A percentile compares a stretch with the other conserved stretches of the same genome.
These are phyloP conservation scores for Sclerotinia subarctica DNA, from an alignment of 2,329 filamentous ascomycete genomes.

Conservation along the genomic window DNA sequence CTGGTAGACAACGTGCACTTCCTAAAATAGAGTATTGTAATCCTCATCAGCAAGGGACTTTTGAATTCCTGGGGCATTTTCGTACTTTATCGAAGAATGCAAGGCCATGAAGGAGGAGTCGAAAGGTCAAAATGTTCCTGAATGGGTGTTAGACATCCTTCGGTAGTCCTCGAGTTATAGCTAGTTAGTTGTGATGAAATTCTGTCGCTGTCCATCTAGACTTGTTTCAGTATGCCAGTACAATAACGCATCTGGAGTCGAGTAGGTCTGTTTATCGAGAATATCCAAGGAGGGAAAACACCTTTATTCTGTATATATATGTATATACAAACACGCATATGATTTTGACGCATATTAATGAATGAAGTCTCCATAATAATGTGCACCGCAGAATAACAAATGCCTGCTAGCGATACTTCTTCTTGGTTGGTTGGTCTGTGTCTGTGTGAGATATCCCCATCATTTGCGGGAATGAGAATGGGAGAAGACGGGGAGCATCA, in stretches of 20 bases:
- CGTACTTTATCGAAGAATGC: background rate
- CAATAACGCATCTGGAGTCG: background rate
- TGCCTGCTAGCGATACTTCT: background rate
- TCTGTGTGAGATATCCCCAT: background rate
- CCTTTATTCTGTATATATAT: background rate
- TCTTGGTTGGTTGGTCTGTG: background rate
- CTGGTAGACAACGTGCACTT: background rate
- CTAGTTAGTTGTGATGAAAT: background rate
- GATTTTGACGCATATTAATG: constrained; percentile 4
- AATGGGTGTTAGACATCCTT: background rate
- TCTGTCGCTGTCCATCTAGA: background rate
- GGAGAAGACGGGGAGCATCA: background rate
- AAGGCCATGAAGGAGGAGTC: background rate
- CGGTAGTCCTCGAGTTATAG: background rate
- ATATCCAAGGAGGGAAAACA: background rate
- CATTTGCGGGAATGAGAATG: constrained; percentile 2
- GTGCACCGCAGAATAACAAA: background rate
- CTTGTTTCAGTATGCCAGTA: background rate
- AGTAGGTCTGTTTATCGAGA: background rate
- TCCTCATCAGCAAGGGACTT: background rate
- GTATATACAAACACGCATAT: background rate
- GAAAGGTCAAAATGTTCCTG: too few species aligned
- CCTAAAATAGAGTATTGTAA: background rate
- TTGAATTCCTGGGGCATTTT: background rate
- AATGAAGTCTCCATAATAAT: background rate